Percentiles rank a stretch among this genome's conserved stretches.
phyloP scores from a whole-genome alignment of 306 rosid species.

The Adenanthera pavonina region DNA sequence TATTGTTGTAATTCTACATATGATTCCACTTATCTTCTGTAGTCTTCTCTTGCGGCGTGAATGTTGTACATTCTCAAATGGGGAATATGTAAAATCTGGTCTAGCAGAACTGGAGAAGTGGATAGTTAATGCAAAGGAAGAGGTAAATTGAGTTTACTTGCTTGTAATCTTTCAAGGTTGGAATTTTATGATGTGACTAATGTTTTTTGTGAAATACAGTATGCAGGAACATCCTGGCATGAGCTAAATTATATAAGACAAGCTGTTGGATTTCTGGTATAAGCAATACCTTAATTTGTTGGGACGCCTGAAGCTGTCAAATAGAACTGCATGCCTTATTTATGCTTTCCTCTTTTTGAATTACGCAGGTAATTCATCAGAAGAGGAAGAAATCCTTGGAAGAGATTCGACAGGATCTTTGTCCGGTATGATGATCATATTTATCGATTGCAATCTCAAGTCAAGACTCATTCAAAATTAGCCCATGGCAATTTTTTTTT shows the following conservation, averaged over 20 bases:
- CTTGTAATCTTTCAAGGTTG: slow-evolving; percentile 6
- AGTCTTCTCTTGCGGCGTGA: slow-evolving; percentile 95
- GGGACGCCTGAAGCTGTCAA: neutral
- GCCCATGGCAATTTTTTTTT: slow-evolving; percentile 2
- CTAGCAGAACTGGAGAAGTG: slow-evolving; percentile 95
- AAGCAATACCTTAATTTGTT: slow-evolving; percentile 34
- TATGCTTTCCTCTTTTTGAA: slow-evolving; percentile 41
- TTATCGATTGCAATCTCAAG: slow-evolving; percentile 6
- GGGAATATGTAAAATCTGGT: slow-evolving; percentile 97
- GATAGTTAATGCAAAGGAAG: slow-evolving; percentile 80
- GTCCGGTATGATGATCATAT: slow-evolving; percentile 72
- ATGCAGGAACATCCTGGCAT: slow-evolving; percentile 98
- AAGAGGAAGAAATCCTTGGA: slow-evolving; percentile 90
- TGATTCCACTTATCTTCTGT: slow-evolving; percentile 27
- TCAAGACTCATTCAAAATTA: neutral
- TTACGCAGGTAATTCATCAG: slow-evolving; percentile 90
- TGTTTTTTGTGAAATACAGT: slow-evolving; percentile 55
- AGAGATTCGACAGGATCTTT: slow-evolving; percentile 91
- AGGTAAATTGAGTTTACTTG: slow-evolving; percentile 56
- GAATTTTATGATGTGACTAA: slow-evolving; percentile 36
- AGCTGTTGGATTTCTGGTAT: slow-evolving; percentile 98
- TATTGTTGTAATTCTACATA: neutral
- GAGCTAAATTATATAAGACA: slow-evolving; percentile 95
- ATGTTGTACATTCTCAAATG: slow-evolving; percentile 97
- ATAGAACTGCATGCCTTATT: slow-evolving; percentile 23